Conservation (phyloP, 345 rosid species). For the Boechera stricta region DNA sequence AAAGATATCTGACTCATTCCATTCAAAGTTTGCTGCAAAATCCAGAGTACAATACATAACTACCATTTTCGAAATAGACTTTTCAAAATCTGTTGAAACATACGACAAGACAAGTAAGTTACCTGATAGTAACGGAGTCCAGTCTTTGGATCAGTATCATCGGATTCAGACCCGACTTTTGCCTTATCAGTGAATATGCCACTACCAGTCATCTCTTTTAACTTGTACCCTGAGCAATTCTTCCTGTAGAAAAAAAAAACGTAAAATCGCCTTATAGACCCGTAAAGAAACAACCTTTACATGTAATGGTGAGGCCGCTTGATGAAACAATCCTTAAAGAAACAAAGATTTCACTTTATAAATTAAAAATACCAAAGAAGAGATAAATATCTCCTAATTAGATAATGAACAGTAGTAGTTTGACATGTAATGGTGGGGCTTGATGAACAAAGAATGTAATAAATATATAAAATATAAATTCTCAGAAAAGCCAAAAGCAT, state of each 20-base stretch:
- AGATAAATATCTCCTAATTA: slow-evolving; percentile 10
- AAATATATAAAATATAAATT: background rate
- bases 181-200: slow-evolving; percentile 64
- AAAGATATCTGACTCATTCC: slow-evolving; percentile 90
- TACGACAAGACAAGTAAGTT: slow-evolving; percentile 3
- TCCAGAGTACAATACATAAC: background rate
- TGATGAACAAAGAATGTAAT: slow-evolving; percentile 34
- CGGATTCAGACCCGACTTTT: slow-evolving; percentile 55
- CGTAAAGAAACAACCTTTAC: background rate
- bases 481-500: slow-evolving; percentile 25
- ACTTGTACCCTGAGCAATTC: slow-evolving; percentile 82
- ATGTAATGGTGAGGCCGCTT: too few species aligned
- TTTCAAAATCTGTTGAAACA: slow-evolving; percentile 1
- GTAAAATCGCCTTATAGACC: background rate
- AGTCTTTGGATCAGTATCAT: slow-evolving; percentile 56
- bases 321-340: too few species aligned
- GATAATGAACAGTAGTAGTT: slow-evolving; percentile 27
- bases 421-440: slow-evolving; percentile 43
- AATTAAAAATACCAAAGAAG: background rate
- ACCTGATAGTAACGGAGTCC: slow-evolving; percentile 78
- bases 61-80: background rate
- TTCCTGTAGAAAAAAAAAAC: slow-evolving; percentile 48
- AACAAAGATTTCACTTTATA: background rate
- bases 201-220: slow-evolving; percentile 91
- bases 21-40: slow-evolving; percentile 68